phyloP scores from a whole-genome alignment of 768 basidiomycete species.

The Suillus paluster region DNA sequence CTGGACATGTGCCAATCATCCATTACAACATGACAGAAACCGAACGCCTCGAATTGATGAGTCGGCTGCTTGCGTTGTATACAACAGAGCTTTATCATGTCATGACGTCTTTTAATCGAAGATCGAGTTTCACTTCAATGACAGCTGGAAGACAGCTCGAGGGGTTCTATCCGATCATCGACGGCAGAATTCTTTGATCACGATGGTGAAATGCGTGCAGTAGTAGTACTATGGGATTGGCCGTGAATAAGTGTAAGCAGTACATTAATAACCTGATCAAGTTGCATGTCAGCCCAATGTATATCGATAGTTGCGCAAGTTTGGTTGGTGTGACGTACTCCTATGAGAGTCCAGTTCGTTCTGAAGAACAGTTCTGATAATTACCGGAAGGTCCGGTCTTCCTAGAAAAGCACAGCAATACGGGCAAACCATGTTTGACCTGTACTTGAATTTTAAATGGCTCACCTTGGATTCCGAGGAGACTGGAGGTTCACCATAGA shows the following conservation, averaged over 20 bases:
- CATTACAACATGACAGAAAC: background rate
- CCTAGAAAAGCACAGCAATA: background rate
- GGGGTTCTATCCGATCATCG: background rate
- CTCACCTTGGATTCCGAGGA: conserved; percentile 4
- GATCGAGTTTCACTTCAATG: background rate
- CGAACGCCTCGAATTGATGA: background rate
- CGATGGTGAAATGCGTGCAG: background rate
- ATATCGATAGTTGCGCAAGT: background rate
- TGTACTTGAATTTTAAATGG: background rate
- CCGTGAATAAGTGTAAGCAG: background rate
- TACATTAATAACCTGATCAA: conserved; percentile 3
- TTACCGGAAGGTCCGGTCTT: background rate
- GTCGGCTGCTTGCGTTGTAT: background rate
- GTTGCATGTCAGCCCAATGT: background rate
- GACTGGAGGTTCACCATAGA: background rate
- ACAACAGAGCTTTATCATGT: background rate
- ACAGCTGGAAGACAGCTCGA: background rate
- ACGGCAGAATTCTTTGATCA: background rate
- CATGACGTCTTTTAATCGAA: background rate
- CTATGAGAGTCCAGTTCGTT: background rate
- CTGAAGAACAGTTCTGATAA: conserved; percentile 6
- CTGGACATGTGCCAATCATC: background rate
- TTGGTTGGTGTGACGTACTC: background rate
- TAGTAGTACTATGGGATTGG: background rate
- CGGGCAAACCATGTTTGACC: background rate